Base-by-base conservation (phyloP, 352 stramenopile species). In the Pythium coloratum region DNA sequence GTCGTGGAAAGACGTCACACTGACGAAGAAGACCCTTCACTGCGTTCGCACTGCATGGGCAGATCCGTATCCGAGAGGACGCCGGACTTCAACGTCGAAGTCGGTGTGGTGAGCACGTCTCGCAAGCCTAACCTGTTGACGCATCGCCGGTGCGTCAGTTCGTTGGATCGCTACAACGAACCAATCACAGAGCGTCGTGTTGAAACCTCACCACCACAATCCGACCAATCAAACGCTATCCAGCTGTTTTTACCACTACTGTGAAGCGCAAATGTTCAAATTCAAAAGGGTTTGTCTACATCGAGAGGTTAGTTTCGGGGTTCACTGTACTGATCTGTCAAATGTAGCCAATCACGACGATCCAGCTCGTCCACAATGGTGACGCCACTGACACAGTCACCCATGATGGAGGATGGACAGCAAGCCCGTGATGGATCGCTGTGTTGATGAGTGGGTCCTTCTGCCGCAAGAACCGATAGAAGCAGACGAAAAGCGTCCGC, bases 61-160 rank as follows among this genome's bases (percentile, higher is more conserved):
- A n/a, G n/a, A n/a, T n/a, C n/a, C n/a, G n/a, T n/a, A n/a, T n/a
- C n/a, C n/a, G n/a, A n/a, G n/a, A n/a, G n/a, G n/a, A n/a, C n/a
- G n/a, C n/a, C n/a, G n/a, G 36, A 64, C 63, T 69, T 69, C 63
- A 69, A 69, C 30, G 50, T 69, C 63, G 38, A 69, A 60, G 55
- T 28, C 16, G 51, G 54, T 42, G 7, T 38, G n/a, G 24, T 44
- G 34, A 34, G 16, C 36, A 14, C 16, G 26, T 47, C 28, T 13
- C 59, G 59, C 59, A 58, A 59, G 32, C 59, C 18, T 4, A 58
- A 16, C 3, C 13, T 36, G 59, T 24, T 59, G 59, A 59, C 59
- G 59, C 20, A 60, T 55, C 55, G 47, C 28, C 6, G 16, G 18
- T 46, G 44, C 36, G 30, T 33, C 30, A n/a, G 33, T 59, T 40